These are phyloP conservation scores for Hypericum perforatum DNA, from an alignment of 345 rosid species.

Conservation along the genomic window DNA sequence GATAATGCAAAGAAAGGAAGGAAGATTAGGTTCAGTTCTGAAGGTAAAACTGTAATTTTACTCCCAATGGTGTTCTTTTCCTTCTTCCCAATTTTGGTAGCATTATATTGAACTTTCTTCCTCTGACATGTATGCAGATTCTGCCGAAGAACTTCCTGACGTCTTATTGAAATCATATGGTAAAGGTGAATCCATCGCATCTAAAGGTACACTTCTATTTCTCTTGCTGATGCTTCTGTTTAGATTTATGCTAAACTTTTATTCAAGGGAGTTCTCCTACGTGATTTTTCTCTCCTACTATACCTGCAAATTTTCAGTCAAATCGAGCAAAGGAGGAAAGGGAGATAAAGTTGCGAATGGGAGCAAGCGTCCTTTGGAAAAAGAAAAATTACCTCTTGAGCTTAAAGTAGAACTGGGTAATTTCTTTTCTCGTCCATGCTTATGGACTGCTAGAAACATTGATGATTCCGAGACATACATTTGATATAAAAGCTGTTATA, in stretches of 20 bases:
- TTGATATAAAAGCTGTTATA: too few species aligned
- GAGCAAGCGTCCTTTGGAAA: slow-evolving; percentile 28
- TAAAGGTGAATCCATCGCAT: slow-evolving; percentile 19
- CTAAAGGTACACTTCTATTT: slow-evolving; percentile 26
- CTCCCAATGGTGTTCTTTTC: slow-evolving; percentile 1
- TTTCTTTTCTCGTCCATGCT: not conserved
- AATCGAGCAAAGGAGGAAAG: slow-evolving; percentile 40
- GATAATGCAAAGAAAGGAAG: slow-evolving; percentile 42
- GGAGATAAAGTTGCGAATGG: slow-evolving; percentile 34
- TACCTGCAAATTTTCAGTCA: slow-evolving; percentile 19
- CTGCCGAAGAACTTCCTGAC: slow-evolving; percentile 15
- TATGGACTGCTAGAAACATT: not conserved
- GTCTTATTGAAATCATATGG: slow-evolving; percentile 27
- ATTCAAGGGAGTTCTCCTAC: slow-evolving; percentile 4
- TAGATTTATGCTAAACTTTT: not conserved
- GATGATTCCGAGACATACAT: slow-evolving; percentile 4
- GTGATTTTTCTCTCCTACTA: slow-evolving; percentile 11
- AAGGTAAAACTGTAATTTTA: slow-evolving; percentile 25
- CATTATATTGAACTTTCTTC: not conserved
- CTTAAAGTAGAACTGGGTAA: slow-evolving; percentile 55
- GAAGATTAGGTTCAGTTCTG: slow-evolving; percentile 41
- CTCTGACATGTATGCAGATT: slow-evolving; percentile 11
- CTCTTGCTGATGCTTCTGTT: not conserved
- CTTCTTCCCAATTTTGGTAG: not conserved
- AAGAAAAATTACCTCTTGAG: slow-evolving; percentile 48